These are phyloP conservation scores for Globisporangium acanthophoron DNA, from an alignment of 352 stramenopile genomes.

Conservation along the genomic window DNA sequence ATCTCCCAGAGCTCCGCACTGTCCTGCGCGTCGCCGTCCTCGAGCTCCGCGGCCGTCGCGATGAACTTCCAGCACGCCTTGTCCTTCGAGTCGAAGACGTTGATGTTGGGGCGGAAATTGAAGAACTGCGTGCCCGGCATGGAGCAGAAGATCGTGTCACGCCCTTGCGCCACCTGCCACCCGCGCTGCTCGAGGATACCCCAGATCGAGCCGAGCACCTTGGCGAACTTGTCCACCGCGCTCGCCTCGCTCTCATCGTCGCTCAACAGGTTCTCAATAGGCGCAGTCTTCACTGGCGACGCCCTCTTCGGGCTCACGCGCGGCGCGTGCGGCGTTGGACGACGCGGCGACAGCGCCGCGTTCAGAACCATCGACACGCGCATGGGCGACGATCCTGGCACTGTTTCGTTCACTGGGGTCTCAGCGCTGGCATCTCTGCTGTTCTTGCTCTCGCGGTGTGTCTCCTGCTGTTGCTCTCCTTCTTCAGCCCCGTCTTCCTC, in stretches of 20 bases:
- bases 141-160: conserved; percentile 59
- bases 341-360: background rate
- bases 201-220: conserved; percentile 39
- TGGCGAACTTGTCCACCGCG: conserved; percentile 35
- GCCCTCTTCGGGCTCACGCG: conserved; percentile 2
- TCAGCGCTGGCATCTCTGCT: background rate
- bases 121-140: conserved; percentile 79
- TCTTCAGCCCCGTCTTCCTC: background rate
- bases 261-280: background rate
- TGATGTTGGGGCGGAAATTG: conserved; percentile 80
- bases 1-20: conserved; percentile 43
- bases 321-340: background rate
- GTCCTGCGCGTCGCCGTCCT: conserved; percentile 20
- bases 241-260: conserved; percentile 13
- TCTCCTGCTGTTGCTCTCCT: background rate
- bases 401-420: background rate
- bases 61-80: conserved; percentile 84
- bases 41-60: conserved; percentile 20
- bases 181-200: conserved; percentile 39
- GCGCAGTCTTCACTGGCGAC: background rate
- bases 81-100: conserved; percentile 72
- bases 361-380: background rate
- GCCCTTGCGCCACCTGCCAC: conserved; percentile 58
- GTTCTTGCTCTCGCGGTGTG: background rate
- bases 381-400: background rate